These are phyloP conservation scores for Peronospora belbahrii DNA, from an alignment of 352 stramenopile species.

Conservation along the genomic window DNA sequence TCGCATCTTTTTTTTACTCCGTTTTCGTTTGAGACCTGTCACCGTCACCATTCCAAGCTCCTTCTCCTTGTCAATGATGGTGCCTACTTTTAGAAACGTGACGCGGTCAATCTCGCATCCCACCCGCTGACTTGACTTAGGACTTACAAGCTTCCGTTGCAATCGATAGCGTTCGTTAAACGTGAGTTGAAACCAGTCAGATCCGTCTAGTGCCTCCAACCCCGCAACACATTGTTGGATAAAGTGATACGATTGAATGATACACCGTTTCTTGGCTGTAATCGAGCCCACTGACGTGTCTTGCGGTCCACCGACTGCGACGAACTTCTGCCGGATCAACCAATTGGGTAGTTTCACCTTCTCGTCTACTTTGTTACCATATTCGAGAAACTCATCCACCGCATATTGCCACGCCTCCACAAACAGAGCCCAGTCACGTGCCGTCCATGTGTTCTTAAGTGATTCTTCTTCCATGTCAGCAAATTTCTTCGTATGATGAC, in stretches of 20 bases:
- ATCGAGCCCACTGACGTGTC: slow-evolving; percentile 31
- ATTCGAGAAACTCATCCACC: slow-evolving; percentile 28
- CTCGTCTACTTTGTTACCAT: slow-evolving; percentile 24
- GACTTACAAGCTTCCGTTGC: slow-evolving; percentile 25
- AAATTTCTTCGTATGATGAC: slow-evolving; percentile 11
- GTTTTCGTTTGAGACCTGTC: slow-evolving; percentile 24
- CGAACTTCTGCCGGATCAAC: slow-evolving; percentile 34
- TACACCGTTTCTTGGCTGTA: slow-evolving; percentile 29
- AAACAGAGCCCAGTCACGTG: slow-evolving; percentile 25
- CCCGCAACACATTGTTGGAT: slow-evolving; percentile 23
- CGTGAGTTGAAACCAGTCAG: slow-evolving; percentile 29
- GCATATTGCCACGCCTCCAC: slow-evolving; percentile 30
- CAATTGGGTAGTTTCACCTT: slow-evolving; percentile 37
- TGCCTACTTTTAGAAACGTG: slow-evolving; percentile 21
- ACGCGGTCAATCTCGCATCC: slow-evolving; percentile 25
- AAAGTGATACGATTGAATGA: slow-evolving; percentile 33
- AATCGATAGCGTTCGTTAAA: slow-evolving; percentile 25
- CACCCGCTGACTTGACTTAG: slow-evolving; percentile 29
- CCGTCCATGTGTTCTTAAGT: slow-evolving; percentile 17
- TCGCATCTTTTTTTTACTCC: slow-evolving; percentile 11
- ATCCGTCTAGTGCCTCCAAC: slow-evolving; percentile 20
- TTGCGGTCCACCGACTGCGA: slow-evolving; percentile 15
- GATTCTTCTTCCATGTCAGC: slow-evolving; percentile 3
- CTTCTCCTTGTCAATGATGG: slow-evolving; percentile 30
- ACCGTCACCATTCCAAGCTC: slow-evolving; percentile 19